Percentiles rank a stretch among this genome's conserved stretches.
These are phyloP conservation scores for Sporobolomyces roseus DNA, from an alignment of 768 basidiomycete species.

Conservation along the genomic window DNA sequence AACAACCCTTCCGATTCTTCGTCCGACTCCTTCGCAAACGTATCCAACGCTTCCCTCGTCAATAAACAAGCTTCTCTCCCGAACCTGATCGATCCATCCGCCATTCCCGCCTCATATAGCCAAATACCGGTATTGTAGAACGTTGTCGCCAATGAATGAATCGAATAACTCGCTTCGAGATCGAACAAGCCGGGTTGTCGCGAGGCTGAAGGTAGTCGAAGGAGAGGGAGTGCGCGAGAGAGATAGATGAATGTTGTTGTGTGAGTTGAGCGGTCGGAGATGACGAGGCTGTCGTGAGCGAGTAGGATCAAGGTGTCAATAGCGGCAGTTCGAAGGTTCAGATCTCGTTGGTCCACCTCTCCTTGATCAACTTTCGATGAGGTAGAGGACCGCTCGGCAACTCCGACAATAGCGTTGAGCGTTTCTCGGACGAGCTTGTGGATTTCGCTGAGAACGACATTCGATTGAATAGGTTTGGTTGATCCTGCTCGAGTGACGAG, in stretches of 20 bases:
- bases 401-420: constrained; percentile 13
- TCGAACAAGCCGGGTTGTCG: neutral
- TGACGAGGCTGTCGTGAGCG: constrained; percentile 12
- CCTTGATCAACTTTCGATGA: neutral
- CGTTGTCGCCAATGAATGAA: constrained; percentile 45
- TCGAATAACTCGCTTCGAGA: constrained; percentile 40
- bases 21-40: constrained; percentile 55
- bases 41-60: constrained; percentile 55
- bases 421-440: neutral
- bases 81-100: constrained; percentile 66
- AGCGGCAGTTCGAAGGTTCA: neutral
- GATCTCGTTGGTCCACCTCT: neutral
- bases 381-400: constrained; percentile 1
- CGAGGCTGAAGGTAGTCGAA: constrained; percentile 2
- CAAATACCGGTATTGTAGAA: constrained; percentile 47
- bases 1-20: neutral
- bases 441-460: neutral
- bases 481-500: constrained; percentile 6
- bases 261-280: constrained; percentile 33
- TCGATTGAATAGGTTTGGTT: neutral
- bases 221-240: constrained; percentile 28
- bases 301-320: constrained; percentile 34
- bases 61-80: constrained; percentile 60
- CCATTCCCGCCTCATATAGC: constrained; percentile 62
- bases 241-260: constrained; percentile 10